Percentiles rank a stretch among this genome's conserved stretches.
phyloP scores from a whole-genome alignment of 23 red algal species.

The Gracilaria domingensis region DNA sequence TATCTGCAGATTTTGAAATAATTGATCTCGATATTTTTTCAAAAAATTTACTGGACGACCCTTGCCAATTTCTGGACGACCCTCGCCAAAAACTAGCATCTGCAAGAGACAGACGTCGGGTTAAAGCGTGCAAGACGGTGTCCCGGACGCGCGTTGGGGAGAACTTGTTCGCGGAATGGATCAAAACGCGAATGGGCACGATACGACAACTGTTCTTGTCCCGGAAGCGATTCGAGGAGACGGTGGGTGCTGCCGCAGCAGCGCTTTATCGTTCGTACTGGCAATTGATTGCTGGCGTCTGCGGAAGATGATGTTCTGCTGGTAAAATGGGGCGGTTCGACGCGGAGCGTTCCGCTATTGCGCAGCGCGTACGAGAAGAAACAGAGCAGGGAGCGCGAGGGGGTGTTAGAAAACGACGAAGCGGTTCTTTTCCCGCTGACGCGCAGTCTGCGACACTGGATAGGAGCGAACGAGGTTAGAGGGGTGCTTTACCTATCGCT shows the following conservation, averaged over 20 bases:
- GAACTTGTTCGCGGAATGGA: conserved; percentile 58
- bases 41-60: no score
- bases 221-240: conserved; percentile 84
- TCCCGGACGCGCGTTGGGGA: conserved; percentile 69
- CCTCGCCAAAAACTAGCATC: no score
- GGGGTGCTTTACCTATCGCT: conserved; percentile 77
- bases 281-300: conserved; percentile 79
- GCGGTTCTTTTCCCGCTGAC: conserved; percentile 95
- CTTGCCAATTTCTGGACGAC: no score
- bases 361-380: no score
- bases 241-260: conserved; percentile 64
- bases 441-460: conserved; percentile 74
- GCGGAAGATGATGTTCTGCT: conserved; percentile 78
- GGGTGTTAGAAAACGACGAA: conserved; percentile 88
- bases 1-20: no score
- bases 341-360: conserved; percentile 61
- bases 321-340: conserved; percentile 63
- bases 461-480: conserved; percentile 65
- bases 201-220: conserved; percentile 45
- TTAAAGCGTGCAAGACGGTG: conserved; percentile 69
- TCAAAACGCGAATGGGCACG: conserved; percentile 36
- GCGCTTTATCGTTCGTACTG: conserved; percentile 71
- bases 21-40: no score
- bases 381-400: neutral
- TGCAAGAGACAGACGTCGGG: no score